Base-by-base conservation (phyloP, 192 early-diverging fungal species). In the Podila clonocystis region DNA sequence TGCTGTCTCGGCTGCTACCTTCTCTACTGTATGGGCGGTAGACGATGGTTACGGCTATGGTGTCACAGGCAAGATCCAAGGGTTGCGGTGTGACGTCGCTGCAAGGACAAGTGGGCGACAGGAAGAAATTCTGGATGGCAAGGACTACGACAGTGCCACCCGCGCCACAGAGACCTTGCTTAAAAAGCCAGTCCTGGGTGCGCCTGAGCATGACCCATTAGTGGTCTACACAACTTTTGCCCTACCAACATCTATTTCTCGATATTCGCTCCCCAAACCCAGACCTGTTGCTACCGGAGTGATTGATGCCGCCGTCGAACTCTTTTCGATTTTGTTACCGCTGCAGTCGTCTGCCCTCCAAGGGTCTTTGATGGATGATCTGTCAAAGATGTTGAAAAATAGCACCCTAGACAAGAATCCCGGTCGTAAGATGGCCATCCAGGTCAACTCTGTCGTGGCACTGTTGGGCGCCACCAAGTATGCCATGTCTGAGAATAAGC, bases 311-410 rank as follows among this genome's bases (percentile, higher is more conserved):
- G 88, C 93, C 9, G 89, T 98, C 48, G 89, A 92, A 34, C 66
- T 98, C 12, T 95, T 97, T 82, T 89, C 92, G 2, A 84, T 88
- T 1, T 62, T 97, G 12, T 93, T 97, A 34, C 91, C 92, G 5
- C 68, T 85, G 17, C 90, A 95, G 55, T 85, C 85, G 11, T 89
- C 92, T 26, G 71, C 88, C 7, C 85, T 89, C 19, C 98, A 99
- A 83, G 90, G 94, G 33, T 82, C 93, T 0, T 62, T 90, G 38
- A 86, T 97, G 50, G 96, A 97, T 30, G 87, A 91, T 5, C 84
- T 98, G 48, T 85, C 91, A 2, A 90, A 89, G 62, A 74, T 84
- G 49, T 82, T 92, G 50, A 89, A 93, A 67, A 84, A 76, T 29
- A 72, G 89, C 36, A 93, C 91, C 28, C 78, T 91, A 52, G 89